phyloP scores from a whole-genome alignment of 169 alveolate genomes.

The Plasmodium coatneyi region DNA sequence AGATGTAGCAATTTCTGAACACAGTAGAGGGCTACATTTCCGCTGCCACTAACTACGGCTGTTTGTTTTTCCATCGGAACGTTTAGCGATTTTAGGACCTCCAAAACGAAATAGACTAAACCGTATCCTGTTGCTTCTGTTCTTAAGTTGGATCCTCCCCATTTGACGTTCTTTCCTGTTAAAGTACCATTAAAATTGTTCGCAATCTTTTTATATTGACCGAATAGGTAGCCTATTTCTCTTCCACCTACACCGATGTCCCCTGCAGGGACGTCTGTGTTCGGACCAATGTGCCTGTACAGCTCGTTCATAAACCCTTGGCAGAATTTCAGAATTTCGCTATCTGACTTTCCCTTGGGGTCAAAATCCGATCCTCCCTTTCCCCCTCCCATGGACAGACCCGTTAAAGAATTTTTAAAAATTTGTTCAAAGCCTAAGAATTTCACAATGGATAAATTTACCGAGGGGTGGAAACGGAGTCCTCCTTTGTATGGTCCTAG shows the following conservation, averaged over 20 bases:
- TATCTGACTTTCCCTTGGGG: constrained; percentile 89
- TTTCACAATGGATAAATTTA: constrained; percentile 86
- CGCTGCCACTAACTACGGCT: constrained; percentile 89
- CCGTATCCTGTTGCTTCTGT: constrained; percentile 93
- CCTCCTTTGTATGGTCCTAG: constrained; percentile 92
- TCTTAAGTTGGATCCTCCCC: constrained; percentile 90
- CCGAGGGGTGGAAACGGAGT: constrained; percentile 89
- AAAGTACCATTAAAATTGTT: constrained; percentile 85
- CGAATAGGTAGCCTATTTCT: constrained; percentile 90
- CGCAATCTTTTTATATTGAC: constrained; percentile 87
- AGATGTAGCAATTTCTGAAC: constrained; percentile 85
- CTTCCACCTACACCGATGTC: constrained; percentile 92
- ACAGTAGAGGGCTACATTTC: constrained; percentile 90
- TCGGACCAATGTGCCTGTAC: constrained; percentile 86
- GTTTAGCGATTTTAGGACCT: constrained; percentile 75
- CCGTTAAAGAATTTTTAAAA: constrained; percentile 89
- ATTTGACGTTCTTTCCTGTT: constrained; percentile 88
- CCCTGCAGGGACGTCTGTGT: constrained; percentile 92
- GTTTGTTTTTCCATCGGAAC: constrained; percentile 79
- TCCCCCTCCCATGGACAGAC: constrained; percentile 88
- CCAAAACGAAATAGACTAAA: constrained; percentile 86
- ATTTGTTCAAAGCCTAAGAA: constrained; percentile 91
- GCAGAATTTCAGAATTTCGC: constrained; percentile 87
- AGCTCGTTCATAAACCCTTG: constrained; percentile 86
- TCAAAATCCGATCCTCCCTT: constrained; percentile 92